Percentiles rank a stretch among this genome's conserved stretches.
Evolutionary conservation across 345 rosid genomes (phyloP).

Genomic region (Turnera subulata): DNA sequence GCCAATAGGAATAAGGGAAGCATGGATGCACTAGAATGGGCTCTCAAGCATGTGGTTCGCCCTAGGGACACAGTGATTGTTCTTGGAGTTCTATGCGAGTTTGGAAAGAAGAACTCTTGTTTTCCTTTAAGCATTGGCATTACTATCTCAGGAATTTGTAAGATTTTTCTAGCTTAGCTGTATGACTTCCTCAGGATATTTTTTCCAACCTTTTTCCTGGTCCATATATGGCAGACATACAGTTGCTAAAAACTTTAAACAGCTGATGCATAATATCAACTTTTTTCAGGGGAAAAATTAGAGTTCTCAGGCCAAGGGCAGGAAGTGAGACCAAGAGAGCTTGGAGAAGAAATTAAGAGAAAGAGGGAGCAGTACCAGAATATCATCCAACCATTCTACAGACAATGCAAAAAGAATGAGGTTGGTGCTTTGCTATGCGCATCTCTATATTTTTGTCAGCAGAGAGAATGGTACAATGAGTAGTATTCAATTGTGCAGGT

Average conservation of each 20-base stretch:
- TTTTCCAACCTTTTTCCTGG: neutral
- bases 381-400: constrained; percentile 35
- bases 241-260: neutral
- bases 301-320: constrained; percentile 33
- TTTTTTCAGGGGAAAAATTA: constrained; percentile 37
- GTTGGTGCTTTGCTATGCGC: constrained; percentile 4
- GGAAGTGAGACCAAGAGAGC: constrained; percentile 35
- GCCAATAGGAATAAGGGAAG: constrained; percentile 29
- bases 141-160: constrained; percentile 37
- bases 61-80: constrained; percentile 32
- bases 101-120: constrained; percentile 33
- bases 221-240: too few species aligned
- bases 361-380: constrained; percentile 36
- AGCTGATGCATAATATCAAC: neutral
- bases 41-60: constrained; percentile 39
- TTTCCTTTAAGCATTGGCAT: constrained; percentile 35
- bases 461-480: neutral
- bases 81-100: constrained; percentile 33
- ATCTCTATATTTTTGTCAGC: neutral
- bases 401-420: constrained; percentile 43
- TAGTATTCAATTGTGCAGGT: constrained; percentile 20
- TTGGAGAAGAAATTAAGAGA: constrained; percentile 42
- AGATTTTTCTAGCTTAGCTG: constrained; percentile 1
- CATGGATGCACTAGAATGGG: constrained; percentile 45
- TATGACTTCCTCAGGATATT: neutral